A percentile compares a stretch with the other conserved stretches of the same genome.
Evolutionary conservation across 352 stramenopile species (phyloP).

Genomic region (Phytophthora meadii): DNA sequence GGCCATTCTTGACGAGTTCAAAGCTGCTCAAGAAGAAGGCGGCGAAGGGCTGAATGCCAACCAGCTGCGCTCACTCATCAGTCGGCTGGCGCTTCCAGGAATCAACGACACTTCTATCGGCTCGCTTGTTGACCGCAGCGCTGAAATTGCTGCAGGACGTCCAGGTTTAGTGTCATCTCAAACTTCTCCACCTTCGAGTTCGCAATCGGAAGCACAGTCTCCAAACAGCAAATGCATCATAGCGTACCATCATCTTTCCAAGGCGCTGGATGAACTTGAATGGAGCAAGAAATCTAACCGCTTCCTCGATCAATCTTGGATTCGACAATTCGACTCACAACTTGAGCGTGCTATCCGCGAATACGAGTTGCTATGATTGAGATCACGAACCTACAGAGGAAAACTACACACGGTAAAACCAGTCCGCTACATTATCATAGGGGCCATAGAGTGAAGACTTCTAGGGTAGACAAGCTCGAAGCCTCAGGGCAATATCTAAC

Average conservation of each 20-base stretch:
- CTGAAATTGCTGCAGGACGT: constrained; percentile 20
- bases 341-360: constrained; percentile 75
- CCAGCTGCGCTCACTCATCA: constrained; percentile 58
- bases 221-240: constrained; percentile 32
- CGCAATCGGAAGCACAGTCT: constrained; percentile 14
- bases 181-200: constrained; percentile 9
- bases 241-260: constrained; percentile 56
- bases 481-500: constrained; percentile 39
- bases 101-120: constrained; percentile 57
- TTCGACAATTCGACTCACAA: constrained; percentile 84
- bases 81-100: constrained; percentile 55
- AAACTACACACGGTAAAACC: constrained; percentile 29
- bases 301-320: constrained; percentile 82
- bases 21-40: constrained; percentile 44
- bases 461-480: constrained; percentile 34
- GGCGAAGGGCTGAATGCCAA: constrained; percentile 43
- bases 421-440: constrained; percentile 45
- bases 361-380: constrained; percentile 66
- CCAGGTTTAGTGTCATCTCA: background rate
- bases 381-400: constrained; percentile 5
- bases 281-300: constrained; percentile 76
- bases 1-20: constrained; percentile 75
- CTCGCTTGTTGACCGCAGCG: constrained; percentile 50
- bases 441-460: constrained; percentile 42
- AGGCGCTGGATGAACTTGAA: constrained; percentile 65